Percentiles rank a stretch among this genome's conserved stretches.
phyloP scores from a whole-genome alignment of 768 basidiomycete genomes.

The Suillus americanus region DNA sequence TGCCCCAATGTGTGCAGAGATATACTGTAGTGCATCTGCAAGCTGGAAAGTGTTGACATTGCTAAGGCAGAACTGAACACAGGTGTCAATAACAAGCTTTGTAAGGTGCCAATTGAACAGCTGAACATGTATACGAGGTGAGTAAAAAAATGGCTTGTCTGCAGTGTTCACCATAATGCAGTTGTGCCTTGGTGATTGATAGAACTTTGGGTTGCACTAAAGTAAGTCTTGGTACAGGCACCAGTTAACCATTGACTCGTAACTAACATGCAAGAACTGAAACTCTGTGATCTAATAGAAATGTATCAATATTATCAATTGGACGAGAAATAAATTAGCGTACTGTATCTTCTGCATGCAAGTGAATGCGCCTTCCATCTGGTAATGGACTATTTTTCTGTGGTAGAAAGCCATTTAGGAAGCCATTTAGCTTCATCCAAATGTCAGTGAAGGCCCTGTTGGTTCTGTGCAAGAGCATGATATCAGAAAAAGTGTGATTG shows the following conservation, averaged over 20 bases:
- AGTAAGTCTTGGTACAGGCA: slow-evolving; percentile 11
- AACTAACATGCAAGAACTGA: slow-evolving; percentile 15
- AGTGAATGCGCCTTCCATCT: background rate
- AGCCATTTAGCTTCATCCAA: slow-evolving; percentile 6
- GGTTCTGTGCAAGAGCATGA: background rate
- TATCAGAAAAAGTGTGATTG: background rate
- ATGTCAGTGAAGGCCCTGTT: slow-evolving; percentile 4
- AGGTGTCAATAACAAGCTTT: too few relatives aligned
- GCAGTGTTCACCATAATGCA: slow-evolving; percentile 25
- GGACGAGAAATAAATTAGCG: background rate
- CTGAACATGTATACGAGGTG: slow-evolving; percentile 20
- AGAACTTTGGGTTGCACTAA: slow-evolving; percentile 16
- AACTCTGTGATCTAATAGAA: background rate
- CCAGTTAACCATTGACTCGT: slow-evolving; percentile 20
- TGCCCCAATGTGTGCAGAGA: too few relatives aligned
- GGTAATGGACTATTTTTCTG: background rate
- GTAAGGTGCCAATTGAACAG: slow-evolving; percentile 11
- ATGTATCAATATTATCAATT: background rate
- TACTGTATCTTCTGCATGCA: background rate
- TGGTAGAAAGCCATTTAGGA: slow-evolving; percentile 1
- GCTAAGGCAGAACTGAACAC: too few relatives aligned
- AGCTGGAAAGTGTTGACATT: too few relatives aligned
- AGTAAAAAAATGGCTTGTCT: slow-evolving; percentile 17
- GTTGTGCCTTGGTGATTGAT: slow-evolving; percentile 17
- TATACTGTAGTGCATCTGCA: too few relatives aligned